A percentile compares a stretch with the other conserved stretches of the same genome.
These are phyloP conservation scores for Paracoccidioides brasiliensis DNA, from an alignment of 2,329 filamentous ascomycete species.

Conservation along the genomic window DNA sequence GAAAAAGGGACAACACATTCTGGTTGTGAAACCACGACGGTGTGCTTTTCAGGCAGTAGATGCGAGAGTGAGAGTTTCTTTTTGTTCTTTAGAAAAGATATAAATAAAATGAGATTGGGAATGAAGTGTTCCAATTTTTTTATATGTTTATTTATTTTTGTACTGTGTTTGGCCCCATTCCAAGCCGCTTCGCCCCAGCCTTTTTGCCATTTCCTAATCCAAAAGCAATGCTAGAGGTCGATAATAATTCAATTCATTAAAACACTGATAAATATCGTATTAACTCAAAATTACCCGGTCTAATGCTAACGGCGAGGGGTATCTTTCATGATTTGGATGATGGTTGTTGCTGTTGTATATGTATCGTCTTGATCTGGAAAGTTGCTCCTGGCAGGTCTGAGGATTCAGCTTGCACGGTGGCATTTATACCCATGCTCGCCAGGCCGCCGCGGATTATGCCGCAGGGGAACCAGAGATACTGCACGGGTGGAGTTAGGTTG, in stretches of 20 bases:
- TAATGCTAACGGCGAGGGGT: background rate
- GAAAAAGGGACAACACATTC: constrained; percentile 5
- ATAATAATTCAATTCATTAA: background rate
- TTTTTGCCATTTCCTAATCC: too few relatives aligned
- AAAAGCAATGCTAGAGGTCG: background rate
- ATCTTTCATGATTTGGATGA: background rate
- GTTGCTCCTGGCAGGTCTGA: constrained; percentile 75
- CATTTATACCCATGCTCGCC: constrained; percentile 78
- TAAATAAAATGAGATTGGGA: too few relatives aligned
- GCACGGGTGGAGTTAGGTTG: background rate
- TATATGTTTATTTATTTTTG: too few relatives aligned
- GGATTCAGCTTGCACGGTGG: constrained; percentile 82
- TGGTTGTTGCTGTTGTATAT: constrained; percentile 37
- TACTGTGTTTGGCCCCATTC: too few relatives aligned
- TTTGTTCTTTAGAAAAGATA: too few relatives aligned
- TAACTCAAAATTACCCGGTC: background rate
- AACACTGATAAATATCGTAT: background rate
- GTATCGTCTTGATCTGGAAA: constrained; percentile 86
- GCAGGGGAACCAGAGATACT: constrained; percentile 94
- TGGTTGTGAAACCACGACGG: constrained; percentile 10
- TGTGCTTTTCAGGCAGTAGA: background rate
- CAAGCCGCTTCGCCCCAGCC: too few relatives aligned
- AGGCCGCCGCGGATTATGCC: constrained; percentile 86
- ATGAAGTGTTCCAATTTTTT: too few relatives aligned
- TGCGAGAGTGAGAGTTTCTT: background rate